These are phyloP conservation scores for Nelumbo lutea DNA, from an alignment of 164 flowering plant genomes.

Conservation along the genomic window DNA sequence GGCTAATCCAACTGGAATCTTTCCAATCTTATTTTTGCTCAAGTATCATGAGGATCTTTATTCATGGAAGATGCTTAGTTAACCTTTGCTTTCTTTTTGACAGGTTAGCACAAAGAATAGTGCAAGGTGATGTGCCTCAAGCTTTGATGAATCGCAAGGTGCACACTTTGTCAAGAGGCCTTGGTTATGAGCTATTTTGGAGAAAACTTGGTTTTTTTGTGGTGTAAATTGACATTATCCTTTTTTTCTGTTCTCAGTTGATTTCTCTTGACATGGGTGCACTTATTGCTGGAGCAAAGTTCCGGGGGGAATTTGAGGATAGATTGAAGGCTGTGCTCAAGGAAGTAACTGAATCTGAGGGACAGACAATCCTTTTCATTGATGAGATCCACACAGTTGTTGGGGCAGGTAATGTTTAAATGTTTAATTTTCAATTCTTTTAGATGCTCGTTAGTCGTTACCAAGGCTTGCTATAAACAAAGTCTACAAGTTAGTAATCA, in stretches of 20 bases:
- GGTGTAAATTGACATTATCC: not conserved
- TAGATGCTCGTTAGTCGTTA: not conserved
- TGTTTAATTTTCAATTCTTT: not conserved
- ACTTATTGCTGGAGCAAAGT: constrained; percentile 96
- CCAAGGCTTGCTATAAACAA: not conserved
- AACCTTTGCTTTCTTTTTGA: not conserved
- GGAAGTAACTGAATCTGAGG: constrained; percentile 95
- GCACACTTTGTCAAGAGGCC: constrained; percentile 10
- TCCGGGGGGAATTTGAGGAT: constrained; percentile 98
- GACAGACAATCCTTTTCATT: constrained; percentile 85
- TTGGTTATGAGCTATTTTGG: not conserved
- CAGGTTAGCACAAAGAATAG: constrained; percentile 99
- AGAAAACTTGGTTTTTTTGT: not conserved
- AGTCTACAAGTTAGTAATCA: not conserved
- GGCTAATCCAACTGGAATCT: too few relatives aligned
- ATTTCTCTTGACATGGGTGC: constrained; percentile 99
- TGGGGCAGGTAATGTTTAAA: constrained; percentile 70
- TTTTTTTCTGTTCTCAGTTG: constrained; percentile 43
- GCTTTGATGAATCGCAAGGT: constrained; percentile 96
- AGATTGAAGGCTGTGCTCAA: constrained; percentile 93
- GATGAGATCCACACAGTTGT: constrained; percentile 99
- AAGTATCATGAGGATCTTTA: too few relatives aligned
- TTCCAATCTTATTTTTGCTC: too few relatives aligned
- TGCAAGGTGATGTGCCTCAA: constrained; percentile 97
- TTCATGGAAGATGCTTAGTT: not conserved